Percentiles rank a stretch among this genome's conserved stretches.
Conservation (phyloP, 164 flowering plant genomes). For the Tetracentron sinense region DNA sequence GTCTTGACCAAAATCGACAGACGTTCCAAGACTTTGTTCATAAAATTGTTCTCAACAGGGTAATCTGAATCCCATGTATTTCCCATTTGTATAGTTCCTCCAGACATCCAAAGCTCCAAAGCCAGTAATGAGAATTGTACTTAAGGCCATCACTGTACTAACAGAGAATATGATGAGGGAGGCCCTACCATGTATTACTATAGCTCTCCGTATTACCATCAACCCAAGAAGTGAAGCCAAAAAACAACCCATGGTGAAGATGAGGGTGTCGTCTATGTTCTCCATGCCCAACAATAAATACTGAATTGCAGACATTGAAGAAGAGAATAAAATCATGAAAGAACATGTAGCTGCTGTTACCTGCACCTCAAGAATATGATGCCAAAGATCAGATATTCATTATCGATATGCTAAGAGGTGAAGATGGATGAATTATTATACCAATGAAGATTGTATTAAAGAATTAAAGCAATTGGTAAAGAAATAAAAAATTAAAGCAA, state of each 20-base stretch:
- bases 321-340: constrained; percentile 71
- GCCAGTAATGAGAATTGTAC: constrained; percentile 53
- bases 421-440: too few relatives aligned
- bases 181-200: constrained; percentile 44
- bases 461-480: too few relatives aligned
- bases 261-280: constrained; percentile 30
- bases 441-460: too few relatives aligned
- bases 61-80: constrained; percentile 52
- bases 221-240: constrained; percentile 50
- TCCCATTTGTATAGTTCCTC: constrained; percentile 40
- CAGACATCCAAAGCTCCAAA: constrained; percentile 51
- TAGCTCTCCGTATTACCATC: constrained; percentile 40
- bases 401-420: too few relatives aligned
- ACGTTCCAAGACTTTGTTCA: too few relatives aligned
- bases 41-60: constrained; percentile 57
- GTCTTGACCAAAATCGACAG: too few relatives aligned
- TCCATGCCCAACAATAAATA: constrained; percentile 58
- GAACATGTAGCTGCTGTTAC: constrained; percentile 71
- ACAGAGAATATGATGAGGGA: constrained; percentile 68
- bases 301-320: constrained; percentile 68
- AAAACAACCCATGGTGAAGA: constrained; percentile 41
- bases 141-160: constrained; percentile 56
- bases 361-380: constrained; percentile 29
- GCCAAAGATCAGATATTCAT: not conserved
- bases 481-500: too few relatives aligned